Base-by-base conservation (phyloP, 1,139 yeast species). In the Scheffersomyces quercinus region DNA sequence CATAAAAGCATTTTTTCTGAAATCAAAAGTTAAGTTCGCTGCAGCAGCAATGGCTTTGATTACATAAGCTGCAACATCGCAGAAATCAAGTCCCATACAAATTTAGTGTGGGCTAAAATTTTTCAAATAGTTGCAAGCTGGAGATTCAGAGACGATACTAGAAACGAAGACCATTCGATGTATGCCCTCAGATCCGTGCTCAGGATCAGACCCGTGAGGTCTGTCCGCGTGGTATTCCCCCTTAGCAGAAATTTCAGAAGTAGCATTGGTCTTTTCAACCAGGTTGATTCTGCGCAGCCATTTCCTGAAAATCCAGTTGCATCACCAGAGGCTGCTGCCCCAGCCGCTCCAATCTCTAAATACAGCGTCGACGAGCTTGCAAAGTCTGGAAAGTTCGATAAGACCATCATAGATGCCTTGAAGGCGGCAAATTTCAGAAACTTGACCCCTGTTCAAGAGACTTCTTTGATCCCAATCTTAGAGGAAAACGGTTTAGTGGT, bases 401-500 rank as follows among this genome's bases (percentile, higher is more conserved):
- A 42, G 15, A 40, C 38, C 12, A 50, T 54, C 28, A 37, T 52
- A n/a, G 41, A 38, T 6, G 75, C 82, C 12, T 59, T 82, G 35
- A 50, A 57, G 3, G 56, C 59, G n/a, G 64, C 78, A 48, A 70
- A 73, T 1, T 81, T 75, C 55, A 62, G 58, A 41, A 69, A 62
- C 36, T 75, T 90, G 55, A 88, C 97, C 0, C 82, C 88, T 1
- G 96, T 89, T 14, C 98, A 90, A 64, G 83, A 84, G 44, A 75
- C 78, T 53, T 77, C 96, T 5, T 70, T 90, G 39, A 68, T 80
- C 43, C 95, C 95, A 7, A 79, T 85, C 46, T 68, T 88, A 43
- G 60, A 75, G 16, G 75, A 79, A 32, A 68, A 75, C 35, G 91
- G 95, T 51, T 72, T 89, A 43, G 90, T 90, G 24, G 93, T 88